These are phyloP conservation scores for Boletellus sp. DNA, from an alignment of 1,284 basidiomycete genomes.

Conservation along the genomic window DNA sequence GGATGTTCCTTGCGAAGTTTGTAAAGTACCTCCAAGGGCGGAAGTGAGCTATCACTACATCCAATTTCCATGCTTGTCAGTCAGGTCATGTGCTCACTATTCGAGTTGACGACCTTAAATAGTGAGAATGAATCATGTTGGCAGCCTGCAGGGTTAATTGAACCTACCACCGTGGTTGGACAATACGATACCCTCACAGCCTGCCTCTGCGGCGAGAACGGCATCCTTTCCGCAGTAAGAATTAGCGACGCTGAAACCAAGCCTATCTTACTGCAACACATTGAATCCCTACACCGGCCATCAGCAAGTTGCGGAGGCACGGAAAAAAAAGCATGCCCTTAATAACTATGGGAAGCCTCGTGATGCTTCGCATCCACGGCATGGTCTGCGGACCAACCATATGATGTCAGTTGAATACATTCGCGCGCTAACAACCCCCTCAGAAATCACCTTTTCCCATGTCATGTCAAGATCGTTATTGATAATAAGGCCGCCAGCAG, in stretches of 20 bases:
- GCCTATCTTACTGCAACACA: slow-evolving; percentile 58
- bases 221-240: slow-evolving; percentile 55
- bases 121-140: slow-evolving; percentile 2
- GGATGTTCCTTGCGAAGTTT: slow-evolving; percentile 69
- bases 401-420: slow-evolving; percentile 5
- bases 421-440: slow-evolving; percentile 5
- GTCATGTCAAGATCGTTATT: slow-evolving; percentile 71
- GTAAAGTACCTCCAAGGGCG: slow-evolving; percentile 75
- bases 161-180: slow-evolving; percentile 85
- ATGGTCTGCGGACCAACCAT: slow-evolving; percentile 51
- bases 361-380: slow-evolving; percentile 73
- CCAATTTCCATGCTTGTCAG: background rate
- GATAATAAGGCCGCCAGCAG: slow-evolving; percentile 59
- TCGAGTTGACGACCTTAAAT: slow-evolving; percentile 73
- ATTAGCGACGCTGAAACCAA: background rate
- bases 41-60: slow-evolving; percentile 48
- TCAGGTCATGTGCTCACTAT: slow-evolving; percentile 47
- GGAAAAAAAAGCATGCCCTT: slow-evolving; percentile 53
- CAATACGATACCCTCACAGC: slow-evolving; percentile 83
- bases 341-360: slow-evolving; percentile 78
- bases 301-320: slow-evolving; percentile 6
- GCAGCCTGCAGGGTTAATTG: slow-evolving; percentile 4
- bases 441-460: slow-evolving; percentile 54
- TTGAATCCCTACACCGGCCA: slow-evolving; percentile 51
- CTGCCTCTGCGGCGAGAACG: slow-evolving; percentile 83